Evolutionary conservation across 768 basidiomycete genomes (phyloP), one percentile per base, ranked within the genome.

Genomic region (Pleurotus platypus): DNA sequence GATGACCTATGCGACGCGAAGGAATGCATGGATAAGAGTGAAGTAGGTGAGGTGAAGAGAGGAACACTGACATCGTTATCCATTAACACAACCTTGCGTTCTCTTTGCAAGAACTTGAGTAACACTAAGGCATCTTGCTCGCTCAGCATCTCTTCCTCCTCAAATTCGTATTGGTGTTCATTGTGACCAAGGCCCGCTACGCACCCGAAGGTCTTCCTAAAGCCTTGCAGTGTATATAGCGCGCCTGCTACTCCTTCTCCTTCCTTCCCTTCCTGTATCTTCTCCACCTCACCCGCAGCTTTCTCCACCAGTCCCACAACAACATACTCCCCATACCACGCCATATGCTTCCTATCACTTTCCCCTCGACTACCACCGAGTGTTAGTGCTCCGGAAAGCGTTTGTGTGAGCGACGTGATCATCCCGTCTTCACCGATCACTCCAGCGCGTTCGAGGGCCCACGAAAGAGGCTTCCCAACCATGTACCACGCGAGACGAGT

Each of bases 391-490:
- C 5, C 38, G 55, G 7, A 64, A 61, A 22, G 67, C 60, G 13
- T 69, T 62, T 9, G 75, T 37, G 49, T 51, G 15, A 30, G 22
- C 7, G 37, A 42, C 22, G 38, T 54, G 35, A 54, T 22, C 2
- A 79, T 54, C 12, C 78, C 72, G 22, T 88, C 87, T 47, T 90
- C 87, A 2, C 81, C 82, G 5, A 89, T 82, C 3, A 94, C 71
- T 22, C 84, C 87, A n/a, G 87, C 74, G 60, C 90, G 90, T 60
- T 88, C 85, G 57, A 94, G 78, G 2, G 87, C 85, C 92, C 92
- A 94, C 89, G 87, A 92, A 1, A 94, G 72, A 2, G 92, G 92
- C 63, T 83, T 85, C 5, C 86, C 90, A 5, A 94, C 78, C 6
- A 93, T 73, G 57, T 80, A 87, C 8, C 87, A 78, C 2, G 82